Conservation (phyloP, 345 rosid species). For the Euphorbia lathyris region DNA sequence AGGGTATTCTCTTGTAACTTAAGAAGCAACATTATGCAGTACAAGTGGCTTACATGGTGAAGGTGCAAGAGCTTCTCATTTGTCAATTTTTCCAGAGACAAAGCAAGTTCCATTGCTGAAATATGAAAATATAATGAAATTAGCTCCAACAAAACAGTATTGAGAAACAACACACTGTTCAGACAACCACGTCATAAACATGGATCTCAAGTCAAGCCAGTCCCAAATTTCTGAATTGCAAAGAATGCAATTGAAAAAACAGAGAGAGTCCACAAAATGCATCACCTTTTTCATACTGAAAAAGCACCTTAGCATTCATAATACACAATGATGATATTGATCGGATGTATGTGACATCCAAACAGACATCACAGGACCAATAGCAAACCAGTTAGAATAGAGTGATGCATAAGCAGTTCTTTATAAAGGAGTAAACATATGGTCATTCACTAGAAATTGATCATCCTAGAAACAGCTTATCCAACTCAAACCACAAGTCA, state of each 20-base stretch:
- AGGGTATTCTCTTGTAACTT: not conserved
- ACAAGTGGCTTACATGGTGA: conserved; percentile 17
- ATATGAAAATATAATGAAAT: not conserved
- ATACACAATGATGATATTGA: not conserved
- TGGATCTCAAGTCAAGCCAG: not conserved
- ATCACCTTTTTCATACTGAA: not conserved
- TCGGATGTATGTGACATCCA: not conserved
- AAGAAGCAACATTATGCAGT: not conserved
- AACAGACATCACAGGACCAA: not conserved
- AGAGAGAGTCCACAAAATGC: not conserved
- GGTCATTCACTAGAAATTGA: not conserved
- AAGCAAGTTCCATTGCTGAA: conserved; percentile 34
- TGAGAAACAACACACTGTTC: not conserved
- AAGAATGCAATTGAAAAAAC: not conserved
- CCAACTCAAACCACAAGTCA: not conserved
- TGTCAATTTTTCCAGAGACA: conserved; percentile 29
- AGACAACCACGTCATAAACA: not conserved
- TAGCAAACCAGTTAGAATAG: not conserved
- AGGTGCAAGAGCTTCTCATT: conserved; percentile 32
- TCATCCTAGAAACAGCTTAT: not conserved
- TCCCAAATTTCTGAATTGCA: not conserved
- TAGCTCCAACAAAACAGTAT: not conserved
- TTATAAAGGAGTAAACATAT: no score
- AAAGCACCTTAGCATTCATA: not conserved
- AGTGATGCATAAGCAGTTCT: not conserved